A percentile compares a stretch with the other conserved stretches of the same genome.
These are phyloP conservation scores for Ambispora gerdemannii DNA, from an alignment of 192 early-diverging fungal species.

Conservation along the genomic window DNA sequence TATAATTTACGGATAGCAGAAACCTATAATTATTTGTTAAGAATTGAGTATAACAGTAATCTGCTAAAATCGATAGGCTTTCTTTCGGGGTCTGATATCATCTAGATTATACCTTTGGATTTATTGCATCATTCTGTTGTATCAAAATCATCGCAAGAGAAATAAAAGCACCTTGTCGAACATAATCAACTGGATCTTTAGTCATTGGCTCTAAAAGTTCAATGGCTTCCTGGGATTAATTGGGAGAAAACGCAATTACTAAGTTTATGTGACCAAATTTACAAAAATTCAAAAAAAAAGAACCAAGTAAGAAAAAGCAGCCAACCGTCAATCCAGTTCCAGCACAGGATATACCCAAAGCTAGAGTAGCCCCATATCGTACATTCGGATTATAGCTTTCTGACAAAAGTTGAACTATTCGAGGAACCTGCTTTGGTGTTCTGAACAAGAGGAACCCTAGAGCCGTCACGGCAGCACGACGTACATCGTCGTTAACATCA, in stretches of 20 bases:
- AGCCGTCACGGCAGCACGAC: slow-evolving; percentile 95
- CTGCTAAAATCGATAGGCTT: too few relatives aligned
- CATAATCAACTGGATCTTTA: slow-evolving; percentile 96
- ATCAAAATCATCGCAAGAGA: slow-evolving; percentile 93
- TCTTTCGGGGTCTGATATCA: neutral
- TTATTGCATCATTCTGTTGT: slow-evolving; percentile 86
- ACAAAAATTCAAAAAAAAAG: neutral
- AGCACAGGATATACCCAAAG: slow-evolving; percentile 96
- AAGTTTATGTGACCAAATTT: neutral
- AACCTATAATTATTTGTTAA: slow-evolving; percentile 38
- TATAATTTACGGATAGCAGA: slow-evolving; percentile 83
- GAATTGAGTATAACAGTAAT: neutral
- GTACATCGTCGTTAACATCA: slow-evolving; percentile 99
- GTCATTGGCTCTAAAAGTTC: slow-evolving; percentile 95
- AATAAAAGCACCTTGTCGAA: slow-evolving; percentile 94
- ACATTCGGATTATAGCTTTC: slow-evolving; percentile 99
- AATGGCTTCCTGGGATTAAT: slow-evolving; percentile 68
- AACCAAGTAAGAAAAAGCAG: neutral
- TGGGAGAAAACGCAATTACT: too few relatives aligned
- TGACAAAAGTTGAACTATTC: slow-evolving; percentile 93
- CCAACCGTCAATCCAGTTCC: slow-evolving; percentile 78
- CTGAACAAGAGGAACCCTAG: slow-evolving; percentile 94
- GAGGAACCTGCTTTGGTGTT: slow-evolving; percentile 94
- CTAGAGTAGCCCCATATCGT: slow-evolving; percentile 92
- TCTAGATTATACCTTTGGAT: slow-evolving; percentile 52